Base-by-base conservation (phyloP, 2,329 filamentous ascomycete species). In the Aspergillus costaricaensis region DNA sequence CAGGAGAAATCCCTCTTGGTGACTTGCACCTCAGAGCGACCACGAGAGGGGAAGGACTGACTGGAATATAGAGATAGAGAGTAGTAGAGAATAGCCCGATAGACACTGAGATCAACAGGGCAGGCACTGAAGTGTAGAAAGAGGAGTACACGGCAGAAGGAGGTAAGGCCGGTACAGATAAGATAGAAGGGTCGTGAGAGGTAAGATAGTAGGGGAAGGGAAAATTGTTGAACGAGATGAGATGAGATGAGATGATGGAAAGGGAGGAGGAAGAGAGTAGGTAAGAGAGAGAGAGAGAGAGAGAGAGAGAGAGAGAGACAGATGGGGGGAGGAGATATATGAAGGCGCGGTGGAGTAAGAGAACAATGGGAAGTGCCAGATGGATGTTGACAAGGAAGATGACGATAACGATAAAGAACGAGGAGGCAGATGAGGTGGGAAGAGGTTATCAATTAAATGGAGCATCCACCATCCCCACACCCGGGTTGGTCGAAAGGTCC, bases 361-460 rank as follows among this genome's bases (percentile, higher is more conserved):
- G 25, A 15, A 23, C 27, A 55, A 44, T 43, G 17, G 53, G 25
- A 14, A n/a, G 27, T 30, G 38, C 23, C 23, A 47, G 53, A 55
- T 55, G 25, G 30, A 43, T 55, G 47, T 50, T 17, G 38, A 56
- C 44, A 19, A 60, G 56, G 39, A 55, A 52, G 48, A 44, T 44
- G 32, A 30, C 52, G 53, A 59, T 55, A 51, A 59, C 55, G 60
- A 62, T 62, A 62, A 57, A 57, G 48, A 50, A 32, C 41, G 55
- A 38, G 38, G 53, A 58, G 38, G 19, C 51, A 54, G 56, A 52
- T 12, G 53, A 61, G 51, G 53, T 50, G 55, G 50, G 38, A 32
- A 43, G 54, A 50, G 44, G 51, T 55, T 58, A 62, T 62, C 36
- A 57, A 59, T 65, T 62, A 56, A 63, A 62, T 58, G 49, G 57